Evolutionary conservation across 441 rosid species (phyloP).

Genomic region (Cnidoscolus chayamansa): DNA sequence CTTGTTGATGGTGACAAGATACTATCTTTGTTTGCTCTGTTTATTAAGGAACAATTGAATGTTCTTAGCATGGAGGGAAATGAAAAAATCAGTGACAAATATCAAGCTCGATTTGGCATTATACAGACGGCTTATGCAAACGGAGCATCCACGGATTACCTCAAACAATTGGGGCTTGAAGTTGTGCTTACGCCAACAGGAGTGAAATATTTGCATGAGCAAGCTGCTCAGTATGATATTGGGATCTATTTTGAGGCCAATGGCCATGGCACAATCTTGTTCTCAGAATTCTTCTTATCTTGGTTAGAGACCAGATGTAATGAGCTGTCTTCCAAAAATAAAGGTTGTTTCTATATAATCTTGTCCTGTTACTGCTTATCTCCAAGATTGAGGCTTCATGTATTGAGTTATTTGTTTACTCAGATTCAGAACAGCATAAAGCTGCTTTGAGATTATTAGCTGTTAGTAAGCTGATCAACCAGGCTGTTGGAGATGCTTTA

Average conservation of each 20-base stretch:
- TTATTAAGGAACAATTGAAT: slow-evolving; percentile 70
- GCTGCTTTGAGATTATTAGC: slow-evolving; percentile 78
- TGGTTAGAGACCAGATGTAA: slow-evolving; percentile 51
- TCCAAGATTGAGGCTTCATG: slow-evolving; percentile 10
- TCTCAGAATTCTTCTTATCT: slow-evolving; percentile 54
- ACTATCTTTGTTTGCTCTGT: slow-evolving; percentile 74
- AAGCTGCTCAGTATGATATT: slow-evolving; percentile 73
- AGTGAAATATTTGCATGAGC: slow-evolving; percentile 80
- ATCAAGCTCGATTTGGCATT: slow-evolving; percentile 56
- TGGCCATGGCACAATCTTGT: slow-evolving; percentile 94
- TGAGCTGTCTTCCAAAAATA: slow-evolving; percentile 38
- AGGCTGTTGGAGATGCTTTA: slow-evolving; percentile 95
- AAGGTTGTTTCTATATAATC: slow-evolving; percentile 38
- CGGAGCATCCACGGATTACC: slow-evolving; percentile 79
- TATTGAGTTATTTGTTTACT: slow-evolving; percentile 15
- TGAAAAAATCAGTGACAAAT: slow-evolving; percentile 23
- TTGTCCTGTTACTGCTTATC: background rate
- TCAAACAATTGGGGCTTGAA: slow-evolving; percentile 63
- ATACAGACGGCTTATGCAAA: slow-evolving; percentile 95
- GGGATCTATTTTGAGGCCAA: slow-evolving; percentile 97
- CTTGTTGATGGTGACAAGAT: slow-evolving; percentile 94
- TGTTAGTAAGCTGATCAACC: slow-evolving; percentile 80
- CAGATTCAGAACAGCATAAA: slow-evolving; percentile 69
- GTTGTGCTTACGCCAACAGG: slow-evolving; percentile 78
- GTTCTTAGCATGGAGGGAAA: slow-evolving; percentile 35